A percentile compares a stretch with the other conserved stretches of the same genome.
Evolutionary conservation across 176 grass and related monocot species (phyloP).

Genomic region (Pontederia crassipes): DNA sequence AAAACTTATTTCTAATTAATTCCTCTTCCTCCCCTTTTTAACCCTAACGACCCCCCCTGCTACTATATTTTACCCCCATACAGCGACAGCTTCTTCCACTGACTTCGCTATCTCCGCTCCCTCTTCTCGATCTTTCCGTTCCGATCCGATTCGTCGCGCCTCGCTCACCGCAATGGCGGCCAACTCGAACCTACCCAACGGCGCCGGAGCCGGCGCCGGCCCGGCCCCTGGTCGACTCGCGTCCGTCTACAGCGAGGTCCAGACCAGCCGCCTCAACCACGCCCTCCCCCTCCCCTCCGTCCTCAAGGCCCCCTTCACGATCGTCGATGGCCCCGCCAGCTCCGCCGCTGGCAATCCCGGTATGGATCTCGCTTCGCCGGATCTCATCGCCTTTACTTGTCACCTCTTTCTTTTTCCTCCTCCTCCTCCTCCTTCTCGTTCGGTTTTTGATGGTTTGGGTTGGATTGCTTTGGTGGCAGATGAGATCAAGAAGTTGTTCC

Average conservation of each 20-base stretch:
- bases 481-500: constrained; percentile 95
- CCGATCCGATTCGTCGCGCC: no score
- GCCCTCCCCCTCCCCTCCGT: constrained; percentile 68
- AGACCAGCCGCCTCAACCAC: constrained; percentile 79
- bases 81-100: no score
- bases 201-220: constrained; percentile 31
- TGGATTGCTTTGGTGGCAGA: constrained; percentile 23
- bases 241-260: constrained; percentile 91
- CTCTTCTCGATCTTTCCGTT: no score
- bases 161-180: neutral
- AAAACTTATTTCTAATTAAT: no score
- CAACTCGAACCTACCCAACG: constrained; percentile 38
- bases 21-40: no score
- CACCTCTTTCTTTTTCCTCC: neutral
- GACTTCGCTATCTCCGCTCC: no score
- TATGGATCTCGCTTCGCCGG: constrained; percentile 9
- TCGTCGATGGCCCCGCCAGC: constrained; percentile 65
- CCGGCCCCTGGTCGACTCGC: constrained; percentile 36
- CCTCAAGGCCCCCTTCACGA: constrained; percentile 36
- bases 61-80: no score
- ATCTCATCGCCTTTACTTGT: neutral
- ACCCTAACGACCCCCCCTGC: no score
- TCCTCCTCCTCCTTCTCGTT: neutral
- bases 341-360: constrained; percentile 65
- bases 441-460: neutral